Percentiles rank a stretch among this genome's conserved stretches.
phyloP scores from a whole-genome alignment of 345 rosid genomes.

The Salix purpurea region DNA sequence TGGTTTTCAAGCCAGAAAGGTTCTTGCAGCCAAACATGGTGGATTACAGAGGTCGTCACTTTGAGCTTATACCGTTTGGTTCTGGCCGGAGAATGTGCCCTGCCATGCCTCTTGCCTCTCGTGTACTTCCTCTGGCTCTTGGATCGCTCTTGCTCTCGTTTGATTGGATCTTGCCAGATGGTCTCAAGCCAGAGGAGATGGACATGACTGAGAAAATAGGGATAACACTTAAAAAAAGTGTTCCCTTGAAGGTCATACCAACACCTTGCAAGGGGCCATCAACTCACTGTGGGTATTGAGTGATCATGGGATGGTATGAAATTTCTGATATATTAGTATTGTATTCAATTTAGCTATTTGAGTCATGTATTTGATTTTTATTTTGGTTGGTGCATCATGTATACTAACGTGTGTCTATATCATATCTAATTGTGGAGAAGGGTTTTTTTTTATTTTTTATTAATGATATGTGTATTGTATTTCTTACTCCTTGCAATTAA shows the following conservation, averaged over 20 bases:
- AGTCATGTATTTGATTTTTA: no score
- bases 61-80: slow-evolving; percentile 70
- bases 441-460: no score
- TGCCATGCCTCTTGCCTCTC: slow-evolving; percentile 60
- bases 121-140: slow-evolving; percentile 55
- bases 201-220: slow-evolving; percentile 70
- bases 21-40: slow-evolving; percentile 36
- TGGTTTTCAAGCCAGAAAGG: slow-evolving; percentile 60
- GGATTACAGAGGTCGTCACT: slow-evolving; percentile 67
- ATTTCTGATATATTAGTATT: no score
- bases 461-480: no score
- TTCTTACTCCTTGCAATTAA: no score
- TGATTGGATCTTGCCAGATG: slow-evolving; percentile 55
- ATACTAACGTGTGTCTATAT: no score
- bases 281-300: background rate
- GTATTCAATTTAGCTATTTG: no score
- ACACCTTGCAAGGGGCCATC: slow-evolving; percentile 22
- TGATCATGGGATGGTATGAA: no score
- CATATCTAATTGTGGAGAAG: no score
- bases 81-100: slow-evolving; percentile 90
- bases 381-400: no score
- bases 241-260: slow-evolving; percentile 60
- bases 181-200: slow-evolving; percentile 41
- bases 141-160: slow-evolving; percentile 58
- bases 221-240: slow-evolving; percentile 53